These are phyloP conservation scores for Trichoderma oligosporum DNA, from an alignment of 2,329 filamentous ascomycete genomes.

Conservation along the genomic window DNA sequence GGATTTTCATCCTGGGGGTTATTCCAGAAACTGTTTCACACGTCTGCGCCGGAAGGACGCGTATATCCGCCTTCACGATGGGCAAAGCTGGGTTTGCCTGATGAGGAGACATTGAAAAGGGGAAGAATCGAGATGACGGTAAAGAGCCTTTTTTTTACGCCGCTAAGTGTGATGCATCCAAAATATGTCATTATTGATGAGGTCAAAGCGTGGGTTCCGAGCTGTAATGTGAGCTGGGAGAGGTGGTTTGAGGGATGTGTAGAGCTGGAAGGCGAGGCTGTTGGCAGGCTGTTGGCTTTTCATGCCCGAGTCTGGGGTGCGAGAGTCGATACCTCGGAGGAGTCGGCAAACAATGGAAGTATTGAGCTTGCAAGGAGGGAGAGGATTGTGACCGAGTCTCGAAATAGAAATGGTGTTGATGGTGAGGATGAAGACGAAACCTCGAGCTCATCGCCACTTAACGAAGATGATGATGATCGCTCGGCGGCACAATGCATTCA, in stretches of 20 bases:
- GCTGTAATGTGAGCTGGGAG: constrained; percentile 84
- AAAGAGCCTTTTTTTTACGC: constrained; percentile 75
- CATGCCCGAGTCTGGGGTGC: constrained; percentile 64
- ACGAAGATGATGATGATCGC: constrained; percentile 12
- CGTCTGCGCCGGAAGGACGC: constrained; percentile 58
- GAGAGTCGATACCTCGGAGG: constrained; percentile 23
- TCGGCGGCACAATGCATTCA: constrained; percentile 33
- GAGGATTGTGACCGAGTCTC: neutral
- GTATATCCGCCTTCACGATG: constrained; percentile 59
- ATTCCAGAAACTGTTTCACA: constrained; percentile 71
- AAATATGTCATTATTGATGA: constrained; percentile 77
- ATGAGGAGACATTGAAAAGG: constrained; percentile 46
- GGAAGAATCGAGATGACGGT: constrained; percentile 63
- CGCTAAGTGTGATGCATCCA: constrained; percentile 83
- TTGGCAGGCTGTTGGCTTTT: constrained; percentile 61
- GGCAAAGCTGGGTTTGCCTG: constrained; percentile 62
- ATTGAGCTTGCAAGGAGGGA: neutral
- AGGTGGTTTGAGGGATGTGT: constrained; percentile 80
- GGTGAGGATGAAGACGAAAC: neutral
- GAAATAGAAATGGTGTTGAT: neutral
- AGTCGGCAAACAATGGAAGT: neutral
- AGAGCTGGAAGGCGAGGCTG: constrained; percentile 59
- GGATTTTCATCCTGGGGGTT: constrained; percentile 73
- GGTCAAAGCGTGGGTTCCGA: constrained; percentile 63
- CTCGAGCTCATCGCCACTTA: constrained; percentile 18